phyloP scores from a whole-genome alignment of 2,329 filamentous ascomycete genomes.

The Ceratocystiopsis sp. region DNA sequence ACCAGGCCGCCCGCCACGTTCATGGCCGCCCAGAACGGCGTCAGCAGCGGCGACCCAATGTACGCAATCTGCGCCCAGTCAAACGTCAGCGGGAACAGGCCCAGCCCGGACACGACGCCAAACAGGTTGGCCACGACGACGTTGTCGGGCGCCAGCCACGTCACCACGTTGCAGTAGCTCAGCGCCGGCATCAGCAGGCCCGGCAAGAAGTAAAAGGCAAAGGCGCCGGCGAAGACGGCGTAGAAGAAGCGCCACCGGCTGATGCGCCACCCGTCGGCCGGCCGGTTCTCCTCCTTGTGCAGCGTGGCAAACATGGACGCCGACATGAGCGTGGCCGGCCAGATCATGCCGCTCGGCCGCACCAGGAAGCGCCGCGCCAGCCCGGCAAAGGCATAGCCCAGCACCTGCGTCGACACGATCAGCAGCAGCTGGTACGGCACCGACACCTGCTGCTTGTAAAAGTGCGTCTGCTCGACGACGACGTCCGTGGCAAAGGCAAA shows the following conservation, averaged over 20 bases:
- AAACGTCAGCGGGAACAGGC: conserved; percentile 71
- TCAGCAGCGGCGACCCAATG: conserved; percentile 69
- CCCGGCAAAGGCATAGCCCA: conserved; percentile 76
- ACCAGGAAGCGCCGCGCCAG: conserved; percentile 68
- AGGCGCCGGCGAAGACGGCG: conserved; percentile 51
- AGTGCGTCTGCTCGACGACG: conserved; percentile 78
- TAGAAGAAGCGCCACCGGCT: conserved; percentile 76
- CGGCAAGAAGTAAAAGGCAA: conserved; percentile 71
- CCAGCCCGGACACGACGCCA: conserved; percentile 68
- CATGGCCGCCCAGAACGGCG: conserved; percentile 73
- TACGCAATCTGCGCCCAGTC: conserved; percentile 86
- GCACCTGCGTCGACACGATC: conserved; percentile 70
- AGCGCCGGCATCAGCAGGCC: conserved; percentile 68
- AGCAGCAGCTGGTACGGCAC: conserved; percentile 68
- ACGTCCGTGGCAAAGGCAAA: conserved; percentile 83
- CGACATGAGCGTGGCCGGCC: conserved; percentile 77
- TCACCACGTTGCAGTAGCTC: conserved; percentile 78
- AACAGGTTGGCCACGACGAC: conserved; percentile 79
- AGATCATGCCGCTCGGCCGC: conserved; percentile 76
- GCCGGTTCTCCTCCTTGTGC: conserved; percentile 69
- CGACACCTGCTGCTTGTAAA: conserved; percentile 67
- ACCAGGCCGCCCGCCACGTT: conserved; percentile 70
- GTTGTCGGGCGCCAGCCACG: conserved; percentile 75
- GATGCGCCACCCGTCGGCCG: conserved; percentile 67
- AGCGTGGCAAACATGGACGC: conserved; percentile 79